These are phyloP conservation scores for Phytophthora citricola DNA, from an alignment of 352 stramenopile species.

Conservation along the genomic window DNA sequence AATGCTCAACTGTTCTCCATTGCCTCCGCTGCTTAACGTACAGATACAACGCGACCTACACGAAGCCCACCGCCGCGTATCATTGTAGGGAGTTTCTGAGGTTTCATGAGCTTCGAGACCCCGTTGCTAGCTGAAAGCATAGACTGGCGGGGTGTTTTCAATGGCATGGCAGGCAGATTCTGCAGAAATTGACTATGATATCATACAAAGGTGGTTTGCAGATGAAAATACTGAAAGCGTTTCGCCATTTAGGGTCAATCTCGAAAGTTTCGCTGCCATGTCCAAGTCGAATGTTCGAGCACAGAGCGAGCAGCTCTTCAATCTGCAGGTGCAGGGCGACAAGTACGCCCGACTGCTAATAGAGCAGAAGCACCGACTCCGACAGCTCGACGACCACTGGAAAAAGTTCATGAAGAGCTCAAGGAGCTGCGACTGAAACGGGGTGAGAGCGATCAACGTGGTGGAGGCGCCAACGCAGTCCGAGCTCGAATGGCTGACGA, in stretches of 20 bases:
- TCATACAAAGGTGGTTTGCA: background rate
- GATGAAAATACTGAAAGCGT: slow-evolving; percentile 35
- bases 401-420: slow-evolving; percentile 75
- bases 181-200: background rate
- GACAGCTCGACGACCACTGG: slow-evolving; percentile 73
- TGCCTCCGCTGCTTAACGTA: slow-evolving; percentile 24
- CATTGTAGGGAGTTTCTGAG: slow-evolving; percentile 31
- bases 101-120: slow-evolving; percentile 11
- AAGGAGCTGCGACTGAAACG: slow-evolving; percentile 70
- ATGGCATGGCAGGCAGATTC: slow-evolving; percentile 19
- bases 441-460: slow-evolving; percentile 75
- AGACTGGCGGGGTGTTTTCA: slow-evolving; percentile 24
- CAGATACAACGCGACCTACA: slow-evolving; percentile 61
- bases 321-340: slow-evolving; percentile 82
- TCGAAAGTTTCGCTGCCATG: slow-evolving; percentile 35
- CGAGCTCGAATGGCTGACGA: slow-evolving; percentile 75
- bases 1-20: background rate
- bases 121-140: slow-evolving; percentile 8
- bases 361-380: slow-evolving; percentile 75
- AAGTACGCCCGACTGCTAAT: slow-evolving; percentile 77
- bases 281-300: slow-evolving; percentile 69
- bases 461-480: slow-evolving; percentile 74
- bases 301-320: slow-evolving; percentile 85
- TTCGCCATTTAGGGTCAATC: slow-evolving; percentile 14
- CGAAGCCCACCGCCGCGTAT: slow-evolving; percentile 48